Evolutionary conservation across 352 stramenopile genomes (phyloP), one percentile per base, ranked within the genome.

Genomic region (Pythium aphanidermatum): DNA sequence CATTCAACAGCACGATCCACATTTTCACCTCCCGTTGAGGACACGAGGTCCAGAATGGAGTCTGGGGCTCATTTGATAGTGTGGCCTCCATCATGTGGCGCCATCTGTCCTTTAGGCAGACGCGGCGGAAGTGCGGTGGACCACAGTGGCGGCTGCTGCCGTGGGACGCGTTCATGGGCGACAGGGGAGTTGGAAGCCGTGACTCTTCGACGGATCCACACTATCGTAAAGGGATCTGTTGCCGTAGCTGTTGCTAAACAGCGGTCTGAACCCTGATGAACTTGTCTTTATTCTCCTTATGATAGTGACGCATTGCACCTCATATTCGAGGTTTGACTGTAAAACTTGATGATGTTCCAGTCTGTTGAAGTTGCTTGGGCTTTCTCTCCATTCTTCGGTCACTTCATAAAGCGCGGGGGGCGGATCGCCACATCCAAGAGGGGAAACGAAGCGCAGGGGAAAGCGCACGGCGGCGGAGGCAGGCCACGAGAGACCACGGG

Each of bases 341-440:
- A 27, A 14, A n/a, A n/a, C n/a, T n/a, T n/a, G n/a, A n/a, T n/a
- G n/a, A n/a, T n/a, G n/a, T n/a, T n/a, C n/a, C n/a, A 33, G 14
- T 40, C 36, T 54, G 46, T 58, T 58, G 50, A 58, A 58, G 50
- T 60, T 54, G 51, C 44, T 44, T 39, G 35, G 23, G 21, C 28
- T 47, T 41, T 49, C 17, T 20, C 12, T 24, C 24, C 14, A 26
- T 26, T 26, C 23, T 20, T 21, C 32, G 10, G 32, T 27, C 14
- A 12, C 34, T 35, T 21, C 21, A 38, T 33, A 19, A 38, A 38
- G 35, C 35, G n/a, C n/a, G n/a, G n/a, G n/a, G n/a, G 17, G 35
- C 35, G 35, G 35, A 41, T 26, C 35, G 35, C 32, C 9, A 9
- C 14, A 9, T 13, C 28, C 28, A 33, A 33, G 28, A 33, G 28